phyloP scores from a whole-genome alignment of 2,329 filamentous ascomycete genomes.

The Metarhizium anisopliae region DNA sequence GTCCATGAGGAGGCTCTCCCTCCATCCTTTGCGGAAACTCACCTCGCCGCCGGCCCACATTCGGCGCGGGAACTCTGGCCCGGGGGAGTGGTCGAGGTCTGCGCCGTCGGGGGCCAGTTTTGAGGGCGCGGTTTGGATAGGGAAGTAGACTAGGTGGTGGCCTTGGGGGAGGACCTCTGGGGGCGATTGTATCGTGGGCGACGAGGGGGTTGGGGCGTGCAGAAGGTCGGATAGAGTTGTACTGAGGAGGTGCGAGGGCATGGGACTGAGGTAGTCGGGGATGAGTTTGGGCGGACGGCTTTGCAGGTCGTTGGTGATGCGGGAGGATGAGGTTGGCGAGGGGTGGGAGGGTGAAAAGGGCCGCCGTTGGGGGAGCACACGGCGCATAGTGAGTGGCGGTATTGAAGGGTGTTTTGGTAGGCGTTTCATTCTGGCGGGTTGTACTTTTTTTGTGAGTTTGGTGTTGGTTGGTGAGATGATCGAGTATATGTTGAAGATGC shows the following conservation, averaged over 20 bases:
- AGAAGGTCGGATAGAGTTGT: slow-evolving; percentile 51
- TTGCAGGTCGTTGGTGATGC: background rate
- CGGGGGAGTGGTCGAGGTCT: slow-evolving; percentile 70
- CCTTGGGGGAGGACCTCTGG: slow-evolving; percentile 46
- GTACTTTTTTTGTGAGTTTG: too few relatives aligned
- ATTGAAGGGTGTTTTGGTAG: background rate
- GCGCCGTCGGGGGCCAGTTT: slow-evolving; percentile 73
- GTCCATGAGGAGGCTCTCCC: slow-evolving; percentile 26
- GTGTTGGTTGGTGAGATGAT: too few relatives aligned
- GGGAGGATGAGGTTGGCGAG: background rate
- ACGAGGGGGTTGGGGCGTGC: slow-evolving; percentile 2
- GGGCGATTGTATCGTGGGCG: slow-evolving; percentile 14
- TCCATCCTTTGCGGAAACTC: slow-evolving; percentile 33
- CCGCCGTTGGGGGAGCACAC: background rate
- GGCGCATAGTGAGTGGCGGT: background rate
- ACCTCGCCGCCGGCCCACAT: slow-evolving; percentile 85
- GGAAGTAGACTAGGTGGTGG: slow-evolving; percentile 85
- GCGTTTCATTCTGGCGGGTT: background rate
- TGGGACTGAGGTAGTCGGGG: slow-evolving; percentile 42
- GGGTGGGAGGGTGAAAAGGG: background rate
- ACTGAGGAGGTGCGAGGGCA: slow-evolving; percentile 56
- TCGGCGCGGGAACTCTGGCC: slow-evolving; percentile 59
- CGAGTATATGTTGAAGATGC: too few relatives aligned
- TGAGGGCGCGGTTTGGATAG: slow-evolving; percentile 53
- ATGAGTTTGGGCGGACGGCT: slow-evolving; percentile 22